Base-by-base conservation (phyloP, 1,284 basidiomycete genomes). In the Cryptococcus sp. region DNA sequence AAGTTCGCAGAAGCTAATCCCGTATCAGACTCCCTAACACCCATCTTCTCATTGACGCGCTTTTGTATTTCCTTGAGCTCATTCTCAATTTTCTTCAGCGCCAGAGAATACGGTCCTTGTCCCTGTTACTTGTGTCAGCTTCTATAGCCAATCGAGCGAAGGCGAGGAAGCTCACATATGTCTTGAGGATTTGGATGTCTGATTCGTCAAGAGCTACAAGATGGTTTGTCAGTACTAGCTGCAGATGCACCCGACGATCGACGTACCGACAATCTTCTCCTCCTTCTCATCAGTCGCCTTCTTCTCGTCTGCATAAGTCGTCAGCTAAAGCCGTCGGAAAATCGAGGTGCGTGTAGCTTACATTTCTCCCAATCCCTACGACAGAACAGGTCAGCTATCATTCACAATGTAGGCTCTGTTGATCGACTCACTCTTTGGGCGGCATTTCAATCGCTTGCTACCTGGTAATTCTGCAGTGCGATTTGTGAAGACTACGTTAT, bases 141-240 rank as follows among this genome's bases (percentile, higher is more conserved):
- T 29, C 41, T 37, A 20, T 41, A 2, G 11, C 3, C 26, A 41
- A 40, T 26, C 38, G 44, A 22, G 41, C 19, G 40, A 23, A 37
- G 22, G 48, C 6, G 47, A 34, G 17, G 20, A 29, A 57, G 87
- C 80, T 55, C 55, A 81, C 93, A 78, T 99, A 99, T 61, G 96
- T 99, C 82, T 98, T 97, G 66, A 99, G 85, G 62, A 99, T 95
- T 79, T 99, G 95, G 58, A 99, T 99, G 76, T 99, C 96, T 62
- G 91, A 94, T 73, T 98, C 96, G 75, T 98, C 96, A 63, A 99
- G 87, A 51, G 89, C 95, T 89, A 72, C 41, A 51, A 55, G 60
- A 11, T 41, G 40, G 16, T 46, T 20, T 17, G 37, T 59, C 40
- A 47, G 45, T 39, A 25, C 3, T 34, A n/a, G 25, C 5, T 39